Base-by-base conservation (phyloP, 2,329 filamentous ascomycete genomes). In the Didymella glomerata region DNA sequence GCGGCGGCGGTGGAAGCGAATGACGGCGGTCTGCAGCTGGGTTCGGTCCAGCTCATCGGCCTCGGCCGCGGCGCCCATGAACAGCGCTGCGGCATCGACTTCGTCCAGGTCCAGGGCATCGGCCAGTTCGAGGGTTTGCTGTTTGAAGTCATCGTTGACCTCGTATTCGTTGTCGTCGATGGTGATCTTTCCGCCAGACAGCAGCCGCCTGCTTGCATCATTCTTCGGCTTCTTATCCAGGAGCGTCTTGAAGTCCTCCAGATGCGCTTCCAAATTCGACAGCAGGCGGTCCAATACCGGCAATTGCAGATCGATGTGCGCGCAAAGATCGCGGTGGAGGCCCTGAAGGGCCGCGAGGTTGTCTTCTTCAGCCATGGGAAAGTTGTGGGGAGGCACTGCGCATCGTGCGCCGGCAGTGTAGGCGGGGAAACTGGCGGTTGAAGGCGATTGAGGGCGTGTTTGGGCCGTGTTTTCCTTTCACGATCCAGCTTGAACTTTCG, bases 21-120 rank as follows among this genome's bases (percentile, higher is more conserved):
- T 90, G 64, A 97, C 86, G 60, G 90, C 90, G 67, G 90, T 90
- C 74, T 93, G 88, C 54, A 92, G 83, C 60, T 91, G 83, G 3
- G 91, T 84, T 24, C 91, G 87, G 61, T 92, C 92, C 5, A 93
- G 82, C 16, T 86, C 82, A 44, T 86, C 82, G 16, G 87, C 83
- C 67, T 93, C 89, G 36, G 87, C 84, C 72, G 91, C 86, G 18
- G 91, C 88, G 54, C 89, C 88, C 50, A 96, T 81, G 57, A 96
- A 86, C 48, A 95, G 85, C 66, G 85, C 84, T 10, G 92, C 91
- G 18, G 94, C 90, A 68, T 95, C 87, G 57, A 96, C 76, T 78
- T 99, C 96, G 78, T 99, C 93, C 51, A 99, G 83, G 70, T 97
- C 89, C 62, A 97, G 83, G 67, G 92, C 91, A 76, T 98, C 93